These are phyloP conservation scores for Candida namnaoensis DNA, from an alignment of 805 yeast species.

Conservation along the genomic window DNA sequence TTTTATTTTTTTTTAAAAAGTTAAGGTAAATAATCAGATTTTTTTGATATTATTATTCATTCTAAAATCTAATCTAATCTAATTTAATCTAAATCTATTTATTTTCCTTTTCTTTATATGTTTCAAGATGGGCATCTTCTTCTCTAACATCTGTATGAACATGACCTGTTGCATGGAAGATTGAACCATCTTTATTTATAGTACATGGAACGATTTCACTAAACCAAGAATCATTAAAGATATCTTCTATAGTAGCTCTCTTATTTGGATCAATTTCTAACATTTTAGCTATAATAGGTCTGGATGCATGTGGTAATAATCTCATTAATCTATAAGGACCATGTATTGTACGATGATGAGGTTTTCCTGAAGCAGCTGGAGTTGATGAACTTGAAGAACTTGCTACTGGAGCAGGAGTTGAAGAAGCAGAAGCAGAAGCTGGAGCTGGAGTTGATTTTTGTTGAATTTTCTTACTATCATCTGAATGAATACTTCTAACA, in stretches of 20 bases:
- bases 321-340: slow-evolving; percentile 82
- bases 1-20: no score
- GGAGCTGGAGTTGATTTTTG: no score
- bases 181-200: slow-evolving; percentile 27
- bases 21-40: no score
- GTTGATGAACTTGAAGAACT: slow-evolving; percentile 3
- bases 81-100: no score
- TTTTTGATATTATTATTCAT: no score
- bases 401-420: not conserved
- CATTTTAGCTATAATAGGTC: slow-evolving; percentile 67
- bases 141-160: slow-evolving; percentile 39
- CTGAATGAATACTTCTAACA: not conserved
- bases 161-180: slow-evolving; percentile 38
- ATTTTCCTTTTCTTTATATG: slow-evolving; percentile 24
- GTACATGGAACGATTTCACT: slow-evolving; percentile 55
- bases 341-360: slow-evolving; percentile 35
- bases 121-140: slow-evolving; percentile 35
- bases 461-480: no score
- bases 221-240: slow-evolving; percentile 67
- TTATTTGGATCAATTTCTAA: slow-evolving; percentile 48
- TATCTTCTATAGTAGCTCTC: slow-evolving; percentile 61
- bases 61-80: no score
- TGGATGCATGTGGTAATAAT: slow-evolving; percentile 72
- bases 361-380: slow-evolving; percentile 11
- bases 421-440: not conserved